These are phyloP conservation scores for Fagopyrum tataricum DNA, from an alignment of 148 eudicot genomes.

Conservation along the genomic window DNA sequence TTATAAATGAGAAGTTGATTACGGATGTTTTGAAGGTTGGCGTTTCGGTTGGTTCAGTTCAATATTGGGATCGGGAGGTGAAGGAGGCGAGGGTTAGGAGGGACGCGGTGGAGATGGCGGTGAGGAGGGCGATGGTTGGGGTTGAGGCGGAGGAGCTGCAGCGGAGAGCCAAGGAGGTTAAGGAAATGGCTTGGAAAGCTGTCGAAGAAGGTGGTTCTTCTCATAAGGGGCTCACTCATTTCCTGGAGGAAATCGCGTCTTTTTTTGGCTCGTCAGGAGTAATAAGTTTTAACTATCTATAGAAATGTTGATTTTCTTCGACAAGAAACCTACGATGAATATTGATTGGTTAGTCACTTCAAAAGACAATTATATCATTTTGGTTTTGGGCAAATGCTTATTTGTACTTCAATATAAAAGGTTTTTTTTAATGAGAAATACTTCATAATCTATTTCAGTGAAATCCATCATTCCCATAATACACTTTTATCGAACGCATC, in stretches of 20 bases:
- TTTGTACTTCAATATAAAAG: no score
- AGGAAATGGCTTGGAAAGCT: constrained; percentile 23
- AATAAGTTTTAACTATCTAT: no score
- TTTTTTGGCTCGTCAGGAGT: no score
- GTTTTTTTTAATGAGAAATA: no score
- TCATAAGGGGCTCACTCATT: constrained; percentile 1
- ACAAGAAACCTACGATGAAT: no score
- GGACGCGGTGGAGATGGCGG: constrained; percentile 14
- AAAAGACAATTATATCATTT: no score
- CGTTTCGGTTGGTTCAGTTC: constrained; percentile 16
- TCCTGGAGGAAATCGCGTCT: constrained; percentile 16
- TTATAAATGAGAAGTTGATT: constrained; percentile 17
- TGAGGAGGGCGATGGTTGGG: constrained; percentile 21
- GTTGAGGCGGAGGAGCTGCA: neutral
- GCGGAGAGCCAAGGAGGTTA: neutral
- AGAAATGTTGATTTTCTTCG: no score
- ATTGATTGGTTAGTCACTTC: no score
- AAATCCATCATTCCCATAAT: no score
- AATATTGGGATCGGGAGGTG: neutral
- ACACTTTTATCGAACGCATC: no score
- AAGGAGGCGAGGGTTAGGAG: neutral
- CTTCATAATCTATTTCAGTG: no score
- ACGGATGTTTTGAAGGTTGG: constrained; percentile 15
- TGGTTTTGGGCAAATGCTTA: no score
- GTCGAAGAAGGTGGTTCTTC: constrained; percentile 27